These are phyloP conservation scores for Tetrastigma voinierianum DNA, from an alignment of 164 flowering plant genomes.

Conservation along the genomic window DNA sequence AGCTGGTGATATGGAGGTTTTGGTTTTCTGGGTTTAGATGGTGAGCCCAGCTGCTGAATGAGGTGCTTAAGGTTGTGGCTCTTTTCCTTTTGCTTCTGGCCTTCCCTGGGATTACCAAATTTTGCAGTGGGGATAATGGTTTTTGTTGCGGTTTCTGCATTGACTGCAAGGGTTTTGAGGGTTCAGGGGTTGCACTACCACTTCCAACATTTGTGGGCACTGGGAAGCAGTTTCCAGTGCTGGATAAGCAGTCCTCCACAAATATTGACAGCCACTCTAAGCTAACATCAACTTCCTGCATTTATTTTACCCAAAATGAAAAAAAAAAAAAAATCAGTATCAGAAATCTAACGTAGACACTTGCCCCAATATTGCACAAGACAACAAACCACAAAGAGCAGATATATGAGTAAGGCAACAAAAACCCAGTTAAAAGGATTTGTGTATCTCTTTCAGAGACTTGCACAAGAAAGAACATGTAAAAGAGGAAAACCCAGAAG, in stretches of 20 bases:
- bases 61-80: conserved; percentile 13
- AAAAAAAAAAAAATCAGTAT: background rate
- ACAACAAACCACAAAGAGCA: no score
- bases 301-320: background rate
- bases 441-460: background rate
- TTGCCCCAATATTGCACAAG: no score
- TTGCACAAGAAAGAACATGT: background rate
- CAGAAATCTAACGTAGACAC: background rate
- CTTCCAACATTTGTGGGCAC: conserved; percentile 9
- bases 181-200: background rate
- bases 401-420: background rate
- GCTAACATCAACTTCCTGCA: conserved; percentile 51
- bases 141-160: conserved; percentile 11
- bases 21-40: conserved; percentile 19
- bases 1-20: conserved; percentile 13
- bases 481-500: background rate
- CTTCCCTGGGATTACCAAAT: conserved; percentile 36
- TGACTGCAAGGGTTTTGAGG: conserved; percentile 11
- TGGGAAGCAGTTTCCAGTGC: conserved; percentile 38
- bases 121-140: conserved; percentile 20
- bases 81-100: conserved; percentile 58
- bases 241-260: conserved; percentile 58
- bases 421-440: background rate
- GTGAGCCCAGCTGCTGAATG: conserved; percentile 20
- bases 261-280: conserved; percentile 61